These are phyloP conservation scores for Nicotiana benthamiana DNA, from an alignment of 257 asterid genomes.

Conservation along the genomic window DNA sequence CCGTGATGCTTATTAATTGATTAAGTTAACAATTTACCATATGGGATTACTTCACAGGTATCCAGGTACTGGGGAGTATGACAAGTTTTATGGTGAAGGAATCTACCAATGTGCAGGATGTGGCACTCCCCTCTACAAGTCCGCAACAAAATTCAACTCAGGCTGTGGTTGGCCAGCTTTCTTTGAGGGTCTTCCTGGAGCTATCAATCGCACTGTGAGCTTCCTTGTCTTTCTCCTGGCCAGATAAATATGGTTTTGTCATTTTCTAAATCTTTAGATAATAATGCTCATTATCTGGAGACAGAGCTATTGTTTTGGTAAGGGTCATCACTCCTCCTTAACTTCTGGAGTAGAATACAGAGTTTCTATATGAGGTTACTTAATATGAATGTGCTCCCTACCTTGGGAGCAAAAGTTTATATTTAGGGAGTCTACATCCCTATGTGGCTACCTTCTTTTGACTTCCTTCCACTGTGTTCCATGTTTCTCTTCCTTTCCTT, in stretches of 20 bases:
- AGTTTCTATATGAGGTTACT: neutral
- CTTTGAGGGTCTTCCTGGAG: constrained; percentile 88
- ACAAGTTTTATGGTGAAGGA: constrained; percentile 65
- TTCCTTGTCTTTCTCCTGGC: neutral
- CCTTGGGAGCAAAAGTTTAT: neutral
- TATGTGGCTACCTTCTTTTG: neutral
- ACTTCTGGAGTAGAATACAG: neutral
- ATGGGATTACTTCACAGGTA: constrained; percentile 31
- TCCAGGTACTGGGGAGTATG: constrained; percentile 80
- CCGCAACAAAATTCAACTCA: constrained; percentile 74
- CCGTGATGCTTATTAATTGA: neutral
- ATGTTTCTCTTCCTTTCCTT: neutral
- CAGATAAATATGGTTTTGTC: neutral
- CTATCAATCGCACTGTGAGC: constrained; percentile 67
- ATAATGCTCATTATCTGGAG: neutral
- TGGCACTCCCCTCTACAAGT: constrained; percentile 70
- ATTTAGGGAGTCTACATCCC: neutral
- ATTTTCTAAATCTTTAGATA: neutral
- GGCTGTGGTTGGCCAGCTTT: constrained; percentile 99
- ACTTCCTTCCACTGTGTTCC: neutral
- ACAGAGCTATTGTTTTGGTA: neutral
- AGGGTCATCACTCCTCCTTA: neutral
- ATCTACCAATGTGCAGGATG: constrained; percentile 82
- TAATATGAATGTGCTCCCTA: neutral
- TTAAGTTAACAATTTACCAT: neutral